phyloP scores from a whole-genome alignment of 768 basidiomycete genomes.

The Tephrocybe sp. region DNA sequence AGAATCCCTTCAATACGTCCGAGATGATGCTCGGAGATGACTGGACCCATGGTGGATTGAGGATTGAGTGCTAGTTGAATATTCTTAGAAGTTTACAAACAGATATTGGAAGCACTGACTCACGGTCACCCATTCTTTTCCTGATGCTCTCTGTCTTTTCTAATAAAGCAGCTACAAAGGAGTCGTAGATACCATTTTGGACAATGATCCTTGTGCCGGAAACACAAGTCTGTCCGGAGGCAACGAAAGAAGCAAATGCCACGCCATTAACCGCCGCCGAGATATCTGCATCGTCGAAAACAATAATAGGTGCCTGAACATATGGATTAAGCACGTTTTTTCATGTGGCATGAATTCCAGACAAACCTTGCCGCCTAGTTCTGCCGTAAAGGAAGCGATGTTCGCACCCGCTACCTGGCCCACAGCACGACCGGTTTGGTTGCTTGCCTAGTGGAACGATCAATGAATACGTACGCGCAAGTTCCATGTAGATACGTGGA shows the following conservation, averaged over 20 bases:
- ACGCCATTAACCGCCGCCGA: conserved; percentile 77
- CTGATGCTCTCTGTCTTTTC: conserved; percentile 63
- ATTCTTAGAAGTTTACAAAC: background rate
- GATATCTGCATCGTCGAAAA: conserved; percentile 80
- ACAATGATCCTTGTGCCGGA: conserved; percentile 84
- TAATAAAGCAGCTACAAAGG: conserved; percentile 62
- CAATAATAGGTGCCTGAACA: conserved; percentile 70
- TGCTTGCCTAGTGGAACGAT: conserved; percentile 59
- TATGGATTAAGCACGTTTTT: background rate
- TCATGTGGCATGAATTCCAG: no score
- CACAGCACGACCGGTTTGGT: conserved; percentile 70
- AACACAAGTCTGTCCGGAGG: conserved; percentile 90
- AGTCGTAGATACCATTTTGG: conserved; percentile 67
- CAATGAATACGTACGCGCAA: no score
- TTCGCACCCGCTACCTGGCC: conserved; percentile 76
- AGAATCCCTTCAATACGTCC: conserved; percentile 62
- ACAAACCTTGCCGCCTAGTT: conserved; percentile 80
- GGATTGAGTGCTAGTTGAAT: conserved; percentile 61
- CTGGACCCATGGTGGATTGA: conserved; percentile 74
- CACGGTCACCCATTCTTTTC: conserved; percentile 77
- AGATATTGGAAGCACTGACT: conserved; percentile 23
- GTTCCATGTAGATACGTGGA: no score
- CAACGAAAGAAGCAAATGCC: conserved; percentile 82
- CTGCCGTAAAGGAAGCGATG: conserved; percentile 75
- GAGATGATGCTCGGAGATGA: conserved; percentile 70